A percentile compares a stretch with the other conserved stretches of the same genome.
These are phyloP conservation scores for Nectriaceae sp. DNA, from an alignment of 2,329 filamentous ascomycete species.

Conservation along the genomic window DNA sequence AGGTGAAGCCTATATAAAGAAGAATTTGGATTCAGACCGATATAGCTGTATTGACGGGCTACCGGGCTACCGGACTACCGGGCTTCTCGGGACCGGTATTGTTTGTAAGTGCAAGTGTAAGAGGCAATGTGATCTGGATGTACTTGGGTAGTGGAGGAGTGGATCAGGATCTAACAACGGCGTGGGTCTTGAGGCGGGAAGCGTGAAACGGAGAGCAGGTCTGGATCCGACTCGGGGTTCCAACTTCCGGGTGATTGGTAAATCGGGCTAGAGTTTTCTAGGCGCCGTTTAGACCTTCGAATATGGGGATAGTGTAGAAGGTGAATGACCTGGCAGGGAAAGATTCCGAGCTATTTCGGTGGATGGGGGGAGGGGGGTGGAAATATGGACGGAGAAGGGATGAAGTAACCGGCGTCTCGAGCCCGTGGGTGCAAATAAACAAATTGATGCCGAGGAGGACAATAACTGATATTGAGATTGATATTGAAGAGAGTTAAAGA, in stretches of 20 bases:
- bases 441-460: too few species aligned
- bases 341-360: neutral
- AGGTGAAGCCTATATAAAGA: too few species aligned
- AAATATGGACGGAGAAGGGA: neutral
- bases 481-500: too few species aligned
- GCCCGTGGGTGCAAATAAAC: too few species aligned
- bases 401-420: too few species aligned
- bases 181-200: neutral
- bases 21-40: too few species aligned
- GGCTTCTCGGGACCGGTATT: neutral
- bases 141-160: conserved; percentile 1
- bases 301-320: too few species aligned
- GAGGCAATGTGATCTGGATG: too few species aligned
- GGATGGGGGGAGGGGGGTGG: neutral
- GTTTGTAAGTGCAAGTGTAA: too few species aligned
- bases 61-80: neutral
- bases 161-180: neutral
- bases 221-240: neutral
- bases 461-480: too few species aligned
- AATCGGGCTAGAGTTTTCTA: neutral
- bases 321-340: too few species aligned
- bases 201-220: neutral
- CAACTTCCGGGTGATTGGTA: neutral
- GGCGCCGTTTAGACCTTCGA: neutral
- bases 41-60: too few species aligned